Conservation (phyloP, 345 rosid species). For the Luvunga scandens region DNA sequence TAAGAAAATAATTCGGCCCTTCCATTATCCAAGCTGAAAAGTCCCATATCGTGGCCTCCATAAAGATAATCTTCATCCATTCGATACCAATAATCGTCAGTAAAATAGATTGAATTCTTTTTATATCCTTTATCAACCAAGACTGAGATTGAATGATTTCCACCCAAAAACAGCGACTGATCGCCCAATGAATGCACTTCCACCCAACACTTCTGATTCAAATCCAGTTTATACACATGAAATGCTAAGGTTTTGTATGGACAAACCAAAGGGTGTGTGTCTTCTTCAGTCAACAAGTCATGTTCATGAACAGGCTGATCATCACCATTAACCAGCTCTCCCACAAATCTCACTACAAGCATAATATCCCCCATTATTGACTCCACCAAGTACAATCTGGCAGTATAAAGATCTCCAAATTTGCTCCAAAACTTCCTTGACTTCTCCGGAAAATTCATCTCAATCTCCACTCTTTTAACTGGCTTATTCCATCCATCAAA, state of each 20-base stretch:
- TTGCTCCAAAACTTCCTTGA: neutral
- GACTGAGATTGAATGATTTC: conserved; percentile 13
- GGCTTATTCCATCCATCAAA: neutral
- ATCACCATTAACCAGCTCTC: conserved; percentile 13
- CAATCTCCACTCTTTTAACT: neutral
- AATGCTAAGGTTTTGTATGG: conserved; percentile 5
- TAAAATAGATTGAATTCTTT: conserved; percentile 18
- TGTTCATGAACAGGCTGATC: conserved; percentile 7
- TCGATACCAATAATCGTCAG: conserved; percentile 14
- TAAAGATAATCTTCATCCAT: conserved; percentile 15
- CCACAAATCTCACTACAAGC: conserved; percentile 15
- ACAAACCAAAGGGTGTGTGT: conserved; percentile 18
- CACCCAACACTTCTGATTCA: neutral
- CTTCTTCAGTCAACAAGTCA: conserved; percentile 13
- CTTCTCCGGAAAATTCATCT: neutral
- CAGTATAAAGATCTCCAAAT: neutral
- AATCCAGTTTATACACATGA: conserved; percentile 17
- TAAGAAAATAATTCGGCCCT: neutral
- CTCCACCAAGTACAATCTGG: conserved; percentile 17
- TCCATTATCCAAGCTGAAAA: conserved; percentile 2
- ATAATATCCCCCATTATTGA: conserved; percentile 6
- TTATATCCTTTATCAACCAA: neutral
- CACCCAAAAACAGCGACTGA: conserved; percentile 15
- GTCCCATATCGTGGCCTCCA: conserved; percentile 16
- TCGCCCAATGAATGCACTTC: conserved; percentile 1